Base-by-base conservation (phyloP, 257 asterid species). In the Nyctanthes arbortristis region DNA sequence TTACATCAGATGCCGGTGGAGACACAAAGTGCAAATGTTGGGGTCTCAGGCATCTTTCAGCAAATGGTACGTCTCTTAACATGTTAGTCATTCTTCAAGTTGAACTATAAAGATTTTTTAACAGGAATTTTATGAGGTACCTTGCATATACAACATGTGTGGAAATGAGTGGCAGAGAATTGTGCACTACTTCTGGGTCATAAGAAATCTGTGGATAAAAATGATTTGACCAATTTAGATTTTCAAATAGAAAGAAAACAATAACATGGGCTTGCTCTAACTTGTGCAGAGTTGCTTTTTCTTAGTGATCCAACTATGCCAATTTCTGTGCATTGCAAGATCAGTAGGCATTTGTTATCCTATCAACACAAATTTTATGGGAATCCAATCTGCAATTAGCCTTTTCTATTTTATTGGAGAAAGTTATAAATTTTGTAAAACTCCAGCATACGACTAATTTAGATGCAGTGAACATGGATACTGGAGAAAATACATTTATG, bases 1-100 rank as follows among this genome's bases (percentile, higher is more conserved):
- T 9, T 79, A 74, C 30, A 61, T 30, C 91, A 89, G 96, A 92
- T 79, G 71, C 84, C 85, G 1, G 52, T 85, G 72, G 92, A 87
- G 67, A 81, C 84, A 43, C 87, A 83, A 67, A 75, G 77, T 63
- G 65, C 82, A 61, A 86, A 81, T 74, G 77, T 74, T 37, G 88
- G 87, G 67, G 25, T 84, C 40, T 91, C 75, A 52, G 83, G 88
- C 47, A 78, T 73, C 73, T 82, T 83, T 69, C 91, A 85, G 66
- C 88, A 81, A 68, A 73, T 86, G 94, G 96, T 92, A 77, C 29
- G 87, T 73, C 61, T 57, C 78, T 52, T 79, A 64, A 66, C 65
- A 56, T 71, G 72, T 66, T 73, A 61, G 35, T 29, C 67, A 45
- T 64, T 47, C 72, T 77, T 70, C 65, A 49, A 49, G 57, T 49